phyloP scores from a whole-genome alignment of 2,329 filamentous ascomycete genomes.

The Ophiostoma australiae region DNA sequence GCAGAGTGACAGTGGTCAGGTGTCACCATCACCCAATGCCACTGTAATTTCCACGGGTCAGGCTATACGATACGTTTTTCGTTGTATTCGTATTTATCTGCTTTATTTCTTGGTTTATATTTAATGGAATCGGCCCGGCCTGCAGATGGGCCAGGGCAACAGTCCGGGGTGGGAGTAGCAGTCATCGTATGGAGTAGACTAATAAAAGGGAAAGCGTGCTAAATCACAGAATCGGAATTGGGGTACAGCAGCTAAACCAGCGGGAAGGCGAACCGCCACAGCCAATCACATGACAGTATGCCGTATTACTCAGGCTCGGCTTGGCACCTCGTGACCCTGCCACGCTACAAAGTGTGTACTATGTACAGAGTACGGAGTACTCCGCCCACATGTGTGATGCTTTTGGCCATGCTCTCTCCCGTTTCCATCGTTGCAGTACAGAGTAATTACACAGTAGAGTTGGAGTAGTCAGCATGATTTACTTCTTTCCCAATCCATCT shows the following conservation, averaged over 20 bases:
- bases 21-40: not conserved
- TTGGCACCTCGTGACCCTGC: constrained; percentile 10
- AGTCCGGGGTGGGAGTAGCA: constrained; percentile 11
- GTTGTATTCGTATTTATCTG: not conserved
- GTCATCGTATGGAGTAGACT: too few relatives aligned
- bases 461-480: not conserved
- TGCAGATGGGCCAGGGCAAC: constrained; percentile 4
- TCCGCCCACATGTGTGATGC: not conserved
- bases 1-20: not conserved
- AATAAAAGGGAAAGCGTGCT: too few relatives aligned
- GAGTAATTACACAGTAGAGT: not conserved
- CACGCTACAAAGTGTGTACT: not conserved
- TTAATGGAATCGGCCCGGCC: constrained; percentile 7
- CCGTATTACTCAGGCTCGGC: constrained; percentile 1
- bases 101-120: not conserved
- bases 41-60: not conserved
- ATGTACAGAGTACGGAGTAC: too few relatives aligned
- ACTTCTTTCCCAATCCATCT: not conserved
- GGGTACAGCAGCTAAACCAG: not conserved
- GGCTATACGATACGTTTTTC: not conserved
- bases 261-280: not conserved
- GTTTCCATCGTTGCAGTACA: not conserved
- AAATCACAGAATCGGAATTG: not conserved
- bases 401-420: not conserved
- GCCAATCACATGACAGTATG: not conserved